Percentiles rank a stretch among this genome's conserved stretches.
phyloP scores from a whole-genome alignment of 2,329 filamentous ascomycete species.

The Elsinoe fawcettii region DNA sequence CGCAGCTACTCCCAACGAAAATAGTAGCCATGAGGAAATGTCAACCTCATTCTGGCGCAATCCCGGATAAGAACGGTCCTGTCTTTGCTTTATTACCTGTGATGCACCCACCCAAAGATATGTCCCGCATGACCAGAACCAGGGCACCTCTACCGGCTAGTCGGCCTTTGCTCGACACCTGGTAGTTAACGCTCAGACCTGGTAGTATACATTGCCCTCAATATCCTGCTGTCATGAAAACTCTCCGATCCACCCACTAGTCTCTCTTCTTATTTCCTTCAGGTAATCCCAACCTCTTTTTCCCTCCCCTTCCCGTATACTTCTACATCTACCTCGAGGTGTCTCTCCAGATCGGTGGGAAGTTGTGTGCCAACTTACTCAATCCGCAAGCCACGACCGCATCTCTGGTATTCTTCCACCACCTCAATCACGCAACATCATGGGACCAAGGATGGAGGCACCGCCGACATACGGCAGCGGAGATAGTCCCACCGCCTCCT shows the following conservation, averaged over 20 bases:
- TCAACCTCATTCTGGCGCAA: background rate
- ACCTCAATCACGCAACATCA: background rate
- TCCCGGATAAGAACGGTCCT: background rate
- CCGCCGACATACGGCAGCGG: background rate
- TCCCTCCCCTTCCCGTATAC: background rate
- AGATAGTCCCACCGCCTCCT: background rate
- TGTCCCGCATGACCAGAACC: background rate
- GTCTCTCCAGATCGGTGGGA: background rate
- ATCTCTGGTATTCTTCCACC: background rate
- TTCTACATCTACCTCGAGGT: background rate
- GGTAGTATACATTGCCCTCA: background rate
- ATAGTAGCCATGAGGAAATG: background rate
- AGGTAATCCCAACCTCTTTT: background rate
- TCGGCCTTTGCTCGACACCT: background rate
- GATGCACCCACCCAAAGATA: background rate
- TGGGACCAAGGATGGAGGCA: background rate
- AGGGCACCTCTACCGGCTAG: too few relatives aligned
- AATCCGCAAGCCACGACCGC: background rate
- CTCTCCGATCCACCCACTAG: conserved; percentile 1
- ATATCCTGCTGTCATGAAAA: conserved; percentile 5
- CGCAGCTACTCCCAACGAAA: too few relatives aligned
- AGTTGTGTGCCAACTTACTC: background rate
- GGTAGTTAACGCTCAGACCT: conserved; percentile 5
- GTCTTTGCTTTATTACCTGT: background rate
- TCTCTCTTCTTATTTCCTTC: conserved; percentile 1